These are phyloP conservation scores for Conringia planisiliqua DNA, from an alignment of 345 rosid genomes.

Conservation along the genomic window DNA sequence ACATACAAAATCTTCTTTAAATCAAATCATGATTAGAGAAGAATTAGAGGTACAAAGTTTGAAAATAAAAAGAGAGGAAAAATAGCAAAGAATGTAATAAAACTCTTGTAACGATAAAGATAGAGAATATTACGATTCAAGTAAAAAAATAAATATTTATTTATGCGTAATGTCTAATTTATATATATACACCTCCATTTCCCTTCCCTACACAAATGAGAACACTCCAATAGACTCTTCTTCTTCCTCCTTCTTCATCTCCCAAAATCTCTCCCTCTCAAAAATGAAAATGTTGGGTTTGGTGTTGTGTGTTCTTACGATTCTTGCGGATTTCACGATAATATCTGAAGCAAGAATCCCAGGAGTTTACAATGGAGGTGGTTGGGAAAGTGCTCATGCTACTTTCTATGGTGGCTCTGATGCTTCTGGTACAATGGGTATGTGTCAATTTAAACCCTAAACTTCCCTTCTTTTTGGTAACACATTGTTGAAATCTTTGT, in stretches of 20 bases:
- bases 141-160: not conserved
- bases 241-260: not conserved
- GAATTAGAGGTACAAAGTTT: not conserved
- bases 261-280: not conserved
- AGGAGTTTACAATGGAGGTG: conserved; percentile 59
- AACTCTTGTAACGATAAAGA: conserved; percentile 9
- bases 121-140: not conserved
- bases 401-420: conserved; percentile 88
- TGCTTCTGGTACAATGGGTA: conserved; percentile 94
- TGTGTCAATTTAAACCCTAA: not conserved
- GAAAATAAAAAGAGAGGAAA: not conserved
- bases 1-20: not conserved
- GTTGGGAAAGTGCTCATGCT: conserved; percentile 82
- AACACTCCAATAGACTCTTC: conserved; percentile 4
- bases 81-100: not conserved
- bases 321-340: conserved; percentile 20
- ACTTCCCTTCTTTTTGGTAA: not conserved
- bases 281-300: conserved; percentile 28
- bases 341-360: conserved; percentile 65
- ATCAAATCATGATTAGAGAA: not conserved
- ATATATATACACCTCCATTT: conserved; percentile 12
- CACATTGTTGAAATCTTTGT: conserved; percentile 3
- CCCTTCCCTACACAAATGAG: conserved; percentile 27
- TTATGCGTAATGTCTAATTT: conserved; percentile 7
- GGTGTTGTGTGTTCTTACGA: conserved; percentile 11